A percentile compares a stretch with the other conserved stretches of the same genome.
These are phyloP conservation scores for Centaurea solstitialis DNA, from an alignment of 129 eudicot genomes.

Conservation along the genomic window DNA sequence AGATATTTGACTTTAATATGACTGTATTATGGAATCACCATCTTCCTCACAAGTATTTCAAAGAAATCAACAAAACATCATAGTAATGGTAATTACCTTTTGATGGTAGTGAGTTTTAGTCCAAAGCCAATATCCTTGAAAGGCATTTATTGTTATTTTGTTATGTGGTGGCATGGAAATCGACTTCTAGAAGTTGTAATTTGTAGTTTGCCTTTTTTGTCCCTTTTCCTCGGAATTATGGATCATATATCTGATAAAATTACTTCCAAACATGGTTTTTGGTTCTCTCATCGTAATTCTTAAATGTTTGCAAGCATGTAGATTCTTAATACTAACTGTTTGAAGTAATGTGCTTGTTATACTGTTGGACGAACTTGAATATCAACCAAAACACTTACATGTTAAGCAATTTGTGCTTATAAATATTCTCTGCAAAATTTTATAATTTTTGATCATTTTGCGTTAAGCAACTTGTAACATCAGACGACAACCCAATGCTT, in stretches of 20 bases:
- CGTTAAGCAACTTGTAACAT: not conserved
- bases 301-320: slow-evolving; percentile 5
- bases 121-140: not conserved
- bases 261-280: not conserved
- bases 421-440: not conserved
- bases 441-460: not conserved
- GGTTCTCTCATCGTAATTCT: not conserved
- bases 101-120: slow-evolving; percentile 1
- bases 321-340: not conserved
- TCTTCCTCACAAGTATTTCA: not conserved
- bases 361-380: not conserved
- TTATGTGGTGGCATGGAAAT: not conserved
- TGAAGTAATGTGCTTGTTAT: not conserved
- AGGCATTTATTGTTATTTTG: not conserved
- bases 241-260: not conserved
- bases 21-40: not conserved
- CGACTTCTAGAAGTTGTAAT: not conserved
- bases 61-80: not conserved
- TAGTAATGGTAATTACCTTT: not conserved
- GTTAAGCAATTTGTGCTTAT: not conserved
- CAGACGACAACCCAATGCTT: not conserved
- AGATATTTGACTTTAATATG: not conserved
- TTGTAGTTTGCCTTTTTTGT: not conserved
- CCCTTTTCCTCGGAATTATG: not conserved
- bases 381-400: not conserved